Conservation (phyloP, 78 protist genomes). For the Dictyostelium purpureum region DNA sequence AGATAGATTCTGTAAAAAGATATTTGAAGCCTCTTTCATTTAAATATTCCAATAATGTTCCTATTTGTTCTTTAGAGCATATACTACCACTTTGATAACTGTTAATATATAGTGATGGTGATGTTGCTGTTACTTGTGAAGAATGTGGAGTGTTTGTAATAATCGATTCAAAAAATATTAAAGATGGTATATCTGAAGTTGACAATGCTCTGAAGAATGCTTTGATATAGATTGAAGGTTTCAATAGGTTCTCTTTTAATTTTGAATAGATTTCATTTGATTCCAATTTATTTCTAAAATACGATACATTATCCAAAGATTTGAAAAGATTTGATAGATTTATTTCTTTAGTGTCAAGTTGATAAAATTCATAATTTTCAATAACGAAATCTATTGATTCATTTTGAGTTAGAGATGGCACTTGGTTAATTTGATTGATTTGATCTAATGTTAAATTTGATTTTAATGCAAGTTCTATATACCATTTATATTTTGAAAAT, state of each 20-base stretch:
- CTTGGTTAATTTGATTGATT: background rate
- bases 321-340: background rate
- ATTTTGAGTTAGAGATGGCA: background rate
- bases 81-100: background rate
- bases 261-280: background rate
- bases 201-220: background rate
- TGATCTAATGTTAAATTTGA: background rate
- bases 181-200: background rate
- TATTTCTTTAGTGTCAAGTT: background rate
- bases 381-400: background rate
- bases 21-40: background rate
- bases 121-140: background rate
- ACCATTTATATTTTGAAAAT: slow-evolving; percentile 5
- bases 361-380: background rate
- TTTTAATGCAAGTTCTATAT: background rate
- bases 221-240: background rate
- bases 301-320: background rate
- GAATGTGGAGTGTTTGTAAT: no score
- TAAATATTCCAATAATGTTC: background rate
- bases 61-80: background rate
- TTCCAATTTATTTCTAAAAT: background rate
- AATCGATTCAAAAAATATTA: background rate
- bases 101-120: no score
- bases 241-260: no score
- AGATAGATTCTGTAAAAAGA: background rate